Conservation (phyloP, 805 yeast genomes). For the Pichia rugopelliculosa region DNA sequence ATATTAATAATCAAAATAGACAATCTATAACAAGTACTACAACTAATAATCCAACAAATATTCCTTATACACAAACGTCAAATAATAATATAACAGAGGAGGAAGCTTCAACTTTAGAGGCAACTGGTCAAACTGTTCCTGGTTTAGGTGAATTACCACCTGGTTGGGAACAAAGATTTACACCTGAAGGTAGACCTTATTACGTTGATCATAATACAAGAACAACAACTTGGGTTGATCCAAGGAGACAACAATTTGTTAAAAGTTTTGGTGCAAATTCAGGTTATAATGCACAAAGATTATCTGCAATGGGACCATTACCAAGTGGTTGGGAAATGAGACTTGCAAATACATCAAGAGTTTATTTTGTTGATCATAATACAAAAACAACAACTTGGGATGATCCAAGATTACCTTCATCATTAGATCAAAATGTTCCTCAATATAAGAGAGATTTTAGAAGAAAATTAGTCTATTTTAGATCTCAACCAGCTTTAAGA, state of each 20-base stretch:
- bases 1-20: slow-evolving; percentile 16
- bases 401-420: slow-evolving; percentile 96
- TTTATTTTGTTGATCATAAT: slow-evolving; percentile 97
- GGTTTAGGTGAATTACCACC: slow-evolving; percentile 96
- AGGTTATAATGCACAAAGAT: slow-evolving; percentile 96
- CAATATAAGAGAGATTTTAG: slow-evolving; percentile 98
- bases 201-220: slow-evolving; percentile 99
- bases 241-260: slow-evolving; percentile 96
- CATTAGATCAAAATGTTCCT: slow-evolving; percentile 96
- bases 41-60: slow-evolving; percentile 33
- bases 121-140: slow-evolving; percentile 84
- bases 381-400: slow-evolving; percentile 99
- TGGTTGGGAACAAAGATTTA: slow-evolving; percentile 98
- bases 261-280: slow-evolving; percentile 88
- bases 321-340: slow-evolving; percentile 99
- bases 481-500: slow-evolving; percentile 96
- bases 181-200: slow-evolving; percentile 97
- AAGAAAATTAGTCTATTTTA: slow-evolving; percentile 92
- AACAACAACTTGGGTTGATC: slow-evolving; percentile 99
- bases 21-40: slow-evolving; percentile 39
- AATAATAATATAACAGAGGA: slow-evolving; percentile 21
- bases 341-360: slow-evolving; percentile 96
- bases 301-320: slow-evolving; percentile 92
- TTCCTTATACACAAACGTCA: slow-evolving; percentile 34
- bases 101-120: slow-evolving; percentile 45